phyloP scores from a whole-genome alignment of 2,329 filamentous ascomycete genomes.

The Westerdykella ornata region DNA sequence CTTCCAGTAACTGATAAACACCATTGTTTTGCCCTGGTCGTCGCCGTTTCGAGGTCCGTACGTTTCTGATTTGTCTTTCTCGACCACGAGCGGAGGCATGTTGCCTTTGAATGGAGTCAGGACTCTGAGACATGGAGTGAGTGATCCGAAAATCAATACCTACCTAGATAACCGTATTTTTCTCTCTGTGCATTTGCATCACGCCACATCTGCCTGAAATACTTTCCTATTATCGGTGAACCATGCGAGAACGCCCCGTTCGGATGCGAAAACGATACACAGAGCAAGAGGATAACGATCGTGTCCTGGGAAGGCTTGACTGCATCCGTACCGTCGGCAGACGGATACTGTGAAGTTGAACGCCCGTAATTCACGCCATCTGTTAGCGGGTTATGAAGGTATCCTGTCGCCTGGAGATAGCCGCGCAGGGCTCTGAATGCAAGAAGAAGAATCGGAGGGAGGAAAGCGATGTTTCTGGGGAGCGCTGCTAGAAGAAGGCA shows the following conservation, averaged over 20 bases:
- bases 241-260: constrained; percentile 8
- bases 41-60: too few species aligned
- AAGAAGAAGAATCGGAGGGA: constrained; percentile 6
- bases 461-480: constrained; percentile 6
- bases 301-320: not conserved
- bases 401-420: constrained; percentile 6
- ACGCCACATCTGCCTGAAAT: constrained; percentile 10
- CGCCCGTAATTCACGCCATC: constrained; percentile 2
- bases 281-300: constrained; percentile 10
- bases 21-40: constrained; percentile 6
- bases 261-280: constrained; percentile 6
- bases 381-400: constrained; percentile 3
- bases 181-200: constrained; percentile 8
- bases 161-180: constrained; percentile 9
- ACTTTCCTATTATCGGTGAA: constrained; percentile 1
- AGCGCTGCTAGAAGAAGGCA: constrained; percentile 3
- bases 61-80: not conserved
- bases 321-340: not conserved
- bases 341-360: constrained; percentile 6
- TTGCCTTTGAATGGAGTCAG: too few species aligned
- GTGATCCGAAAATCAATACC: too few species aligned
- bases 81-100: too few species aligned
- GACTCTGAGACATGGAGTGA: too few species aligned
- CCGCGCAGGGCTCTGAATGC: constrained; percentile 3
- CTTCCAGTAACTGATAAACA: constrained; percentile 13